Evolutionary conservation across 2,329 filamentous ascomycete genomes (phyloP).

Genomic region (Arthrobotrys musiformis): DNA sequence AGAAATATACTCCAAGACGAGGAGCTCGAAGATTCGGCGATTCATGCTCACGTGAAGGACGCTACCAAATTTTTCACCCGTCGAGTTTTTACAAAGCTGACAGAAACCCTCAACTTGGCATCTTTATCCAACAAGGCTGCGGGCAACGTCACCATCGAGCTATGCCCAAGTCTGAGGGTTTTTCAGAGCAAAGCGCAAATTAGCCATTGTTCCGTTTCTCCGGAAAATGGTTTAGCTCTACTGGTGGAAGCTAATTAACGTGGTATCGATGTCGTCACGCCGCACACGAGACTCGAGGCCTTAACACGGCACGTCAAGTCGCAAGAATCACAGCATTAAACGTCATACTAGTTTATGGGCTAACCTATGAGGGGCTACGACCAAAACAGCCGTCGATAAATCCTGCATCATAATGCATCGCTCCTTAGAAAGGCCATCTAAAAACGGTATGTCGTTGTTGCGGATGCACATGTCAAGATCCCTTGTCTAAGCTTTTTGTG

Average conservation of each 20-base stretch:
- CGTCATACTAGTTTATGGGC: not conserved
- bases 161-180: too few relatives aligned
- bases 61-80: not conserved
- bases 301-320: not conserved
- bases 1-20: not conserved
- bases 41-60: constrained; percentile 2
- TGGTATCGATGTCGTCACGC: too few relatives aligned
- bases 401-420: not conserved
- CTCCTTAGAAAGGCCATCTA: not conserved
- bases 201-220: too few relatives aligned
- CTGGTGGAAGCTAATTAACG: not conserved
- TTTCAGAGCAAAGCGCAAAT: too few relatives aligned
- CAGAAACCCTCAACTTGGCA: not conserved
- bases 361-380: not conserved
- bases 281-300: too few relatives aligned
- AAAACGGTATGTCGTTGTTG: not conserved
- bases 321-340: not conserved
- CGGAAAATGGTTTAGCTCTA: too few relatives aligned
- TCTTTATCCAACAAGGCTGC: not conserved
- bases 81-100: not conserved
- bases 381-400: not conserved
- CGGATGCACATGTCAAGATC: not conserved
- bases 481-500: not conserved
- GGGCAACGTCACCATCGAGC: not conserved
- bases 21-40: not conserved